Percentiles rank a stretch among this genome's conserved stretches.
Evolutionary conservation across 192 early-diverging fungal genomes (phyloP).

Genomic region (Coemansia sp.): DNA sequence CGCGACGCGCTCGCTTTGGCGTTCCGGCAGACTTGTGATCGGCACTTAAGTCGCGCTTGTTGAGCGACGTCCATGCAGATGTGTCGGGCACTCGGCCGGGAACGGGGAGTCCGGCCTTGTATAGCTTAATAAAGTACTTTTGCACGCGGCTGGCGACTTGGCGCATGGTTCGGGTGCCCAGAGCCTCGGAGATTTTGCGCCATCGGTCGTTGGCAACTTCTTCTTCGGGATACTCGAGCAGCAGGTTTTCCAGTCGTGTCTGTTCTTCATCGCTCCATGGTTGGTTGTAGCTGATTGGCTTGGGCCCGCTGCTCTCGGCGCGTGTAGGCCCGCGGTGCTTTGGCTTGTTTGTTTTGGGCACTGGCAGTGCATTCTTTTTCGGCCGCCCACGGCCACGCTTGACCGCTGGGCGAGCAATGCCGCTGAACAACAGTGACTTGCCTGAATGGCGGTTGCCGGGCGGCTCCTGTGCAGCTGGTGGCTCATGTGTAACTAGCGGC

Average conservation of each 20-base stretch:
- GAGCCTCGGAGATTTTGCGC: constrained; percentile 68
- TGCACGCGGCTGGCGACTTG: constrained; percentile 78
- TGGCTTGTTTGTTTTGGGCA: background rate
- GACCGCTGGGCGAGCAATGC: background rate
- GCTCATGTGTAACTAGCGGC: background rate
- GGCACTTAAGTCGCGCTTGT: constrained; percentile 1
- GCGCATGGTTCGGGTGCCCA: constrained; percentile 69
- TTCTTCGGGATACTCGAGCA: constrained; percentile 68
- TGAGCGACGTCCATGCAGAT: constrained; percentile 31
- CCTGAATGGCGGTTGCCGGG: constrained; percentile 14
- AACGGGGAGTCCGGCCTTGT: constrained; percentile 68
- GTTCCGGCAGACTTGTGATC: background rate
- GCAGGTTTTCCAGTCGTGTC: constrained; percentile 58
- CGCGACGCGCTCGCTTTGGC: background rate
- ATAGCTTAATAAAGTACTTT: constrained; percentile 79
- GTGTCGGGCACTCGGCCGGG: constrained; percentile 66
- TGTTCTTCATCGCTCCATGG: constrained; percentile 76
- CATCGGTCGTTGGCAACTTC: constrained; percentile 67
- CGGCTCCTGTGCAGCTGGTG: constrained; percentile 16
- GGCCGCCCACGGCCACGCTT: constrained; percentile 15
- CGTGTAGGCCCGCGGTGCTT: constrained; percentile 13
- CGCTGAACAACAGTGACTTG: constrained; percentile 18
- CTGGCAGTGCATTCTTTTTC: background rate
- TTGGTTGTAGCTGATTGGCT: constrained; percentile 61
- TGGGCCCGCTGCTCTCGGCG: constrained; percentile 32